phyloP scores from a whole-genome alignment of 345 rosid species.

The Trapa incisa region DNA sequence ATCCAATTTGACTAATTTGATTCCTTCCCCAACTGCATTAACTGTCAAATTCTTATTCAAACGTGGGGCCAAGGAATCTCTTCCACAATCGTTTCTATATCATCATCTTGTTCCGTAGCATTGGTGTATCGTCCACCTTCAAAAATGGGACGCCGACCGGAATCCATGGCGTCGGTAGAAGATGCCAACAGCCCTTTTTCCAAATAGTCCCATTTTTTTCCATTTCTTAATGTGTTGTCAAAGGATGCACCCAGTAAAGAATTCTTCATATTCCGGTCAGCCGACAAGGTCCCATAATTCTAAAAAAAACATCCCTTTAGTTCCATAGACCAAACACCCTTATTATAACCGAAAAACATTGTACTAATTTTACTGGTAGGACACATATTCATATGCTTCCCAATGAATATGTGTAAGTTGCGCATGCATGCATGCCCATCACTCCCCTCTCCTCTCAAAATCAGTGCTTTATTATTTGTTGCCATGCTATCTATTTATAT shows the following conservation, averaged over 20 bases:
- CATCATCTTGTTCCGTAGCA: background rate
- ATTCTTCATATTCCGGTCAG: too few relatives aligned
- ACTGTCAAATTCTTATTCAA: background rate
- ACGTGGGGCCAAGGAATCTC: background rate
- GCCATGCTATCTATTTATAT: background rate
- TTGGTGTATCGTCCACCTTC: too few relatives aligned
- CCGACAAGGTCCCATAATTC: too few relatives aligned
- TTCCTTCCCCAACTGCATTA: background rate
- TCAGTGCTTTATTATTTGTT: slow-evolving; percentile 3
- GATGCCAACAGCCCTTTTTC: background rate
- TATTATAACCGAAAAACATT: too few relatives aligned
- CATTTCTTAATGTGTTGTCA: too few relatives aligned
- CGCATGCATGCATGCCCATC: slow-evolving; percentile 3
- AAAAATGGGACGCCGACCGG: too few relatives aligned
- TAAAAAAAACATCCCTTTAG: too few relatives aligned
- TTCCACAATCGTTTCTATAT: background rate
- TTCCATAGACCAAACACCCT: too few relatives aligned
- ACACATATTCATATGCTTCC: background rate
- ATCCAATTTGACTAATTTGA: background rate
- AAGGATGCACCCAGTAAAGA: too few relatives aligned
- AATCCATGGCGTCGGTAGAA: background rate
- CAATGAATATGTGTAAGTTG: slow-evolving; percentile 7
- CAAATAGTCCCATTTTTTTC: background rate
- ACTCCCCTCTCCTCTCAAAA: background rate
- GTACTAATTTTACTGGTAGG: too few relatives aligned